Base-by-base conservation (phyloP, 768 basidiomycete genomes). In the Boletus speciosus region DNA sequence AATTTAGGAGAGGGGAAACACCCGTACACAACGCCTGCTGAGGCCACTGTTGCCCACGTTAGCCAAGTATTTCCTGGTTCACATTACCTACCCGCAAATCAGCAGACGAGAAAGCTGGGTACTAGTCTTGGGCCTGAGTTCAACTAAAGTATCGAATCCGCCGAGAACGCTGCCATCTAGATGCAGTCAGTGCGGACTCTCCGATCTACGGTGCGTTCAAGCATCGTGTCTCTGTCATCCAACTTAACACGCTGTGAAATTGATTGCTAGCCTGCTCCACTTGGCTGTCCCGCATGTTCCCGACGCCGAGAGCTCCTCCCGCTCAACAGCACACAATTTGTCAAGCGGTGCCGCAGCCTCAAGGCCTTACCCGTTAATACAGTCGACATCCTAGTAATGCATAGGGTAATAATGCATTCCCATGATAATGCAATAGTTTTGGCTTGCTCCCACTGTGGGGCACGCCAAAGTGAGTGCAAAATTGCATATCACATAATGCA, bases 1-100 rank as follows among this genome's bases (percentile, higher is more conserved):
- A 49, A 37, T 50, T 38, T 16, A 2, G 46, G 19, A 40, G 15
- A 9, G 23, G 8, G 19, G 44, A 51, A 58, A 58, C 44, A 58
- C 9, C 3, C 8, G 45, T 38, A 58, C 40, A 58, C 58, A 54
- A 46, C 39, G 25, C 14, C 45, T 7, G 4, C 14, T 23, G 19
- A 25, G 23, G 23, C 23, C 14, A 15, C 19, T 19, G 14, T 16
- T 8, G n/a, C 37, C 4, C 6, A n/a, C 2, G 37, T 38, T 38
- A 10, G 5, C 11, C 34, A 34, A 12, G 19, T 12, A 21, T 3
- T 7, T 40, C 12, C 42, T 27, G 23, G 41, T 25, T 10, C 25
- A 29, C 16, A 2, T 29, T 16, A 10, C 42, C 11, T 27, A 6
- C 1, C 10, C 16, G 5, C 27, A 29, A 1, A 11, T 29, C 16